Percentiles rank a stretch among this genome's conserved stretches.
These are phyloP conservation scores for Brachypodium distachyon DNA, from an alignment of 202 grass and related monocot genomes.

Conservation along the genomic window DNA sequence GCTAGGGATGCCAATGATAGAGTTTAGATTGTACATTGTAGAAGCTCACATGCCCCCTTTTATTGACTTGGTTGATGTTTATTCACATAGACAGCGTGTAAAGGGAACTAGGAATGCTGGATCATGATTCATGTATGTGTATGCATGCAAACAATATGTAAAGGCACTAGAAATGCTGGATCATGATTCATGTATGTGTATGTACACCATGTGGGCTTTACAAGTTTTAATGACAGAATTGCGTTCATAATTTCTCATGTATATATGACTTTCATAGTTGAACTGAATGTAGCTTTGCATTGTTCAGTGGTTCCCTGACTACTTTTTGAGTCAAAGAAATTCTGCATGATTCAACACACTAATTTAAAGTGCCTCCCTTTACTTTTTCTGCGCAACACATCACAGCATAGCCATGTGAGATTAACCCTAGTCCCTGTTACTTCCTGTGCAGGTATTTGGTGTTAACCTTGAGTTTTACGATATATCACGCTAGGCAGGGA, in stretches of 20 bases:
- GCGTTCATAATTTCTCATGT: background rate
- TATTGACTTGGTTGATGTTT: background rate
- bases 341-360: background rate
- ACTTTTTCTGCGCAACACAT: background rate
- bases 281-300: background rate
- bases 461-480: background rate
- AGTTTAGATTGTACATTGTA: background rate
- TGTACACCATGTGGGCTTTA: background rate
- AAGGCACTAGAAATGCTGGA: background rate
- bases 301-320: background rate
- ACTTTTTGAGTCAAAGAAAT: background rate
- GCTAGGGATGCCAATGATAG: background rate
- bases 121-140: background rate
- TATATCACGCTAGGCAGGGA: background rate
- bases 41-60: background rate
- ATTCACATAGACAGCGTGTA: background rate
- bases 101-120: background rate
- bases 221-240: background rate
- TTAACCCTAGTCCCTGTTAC: conserved; percentile 1
- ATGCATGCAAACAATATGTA: background rate
- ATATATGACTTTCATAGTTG: background rate
- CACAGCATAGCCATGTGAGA: background rate
- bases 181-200: background rate
- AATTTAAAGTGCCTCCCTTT: background rate
- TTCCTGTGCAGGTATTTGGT: conserved; percentile 12